These are phyloP conservation scores for Pichia sp. DNA, from an alignment of 1,139 yeast genomes.

Conservation along the genomic window DNA sequence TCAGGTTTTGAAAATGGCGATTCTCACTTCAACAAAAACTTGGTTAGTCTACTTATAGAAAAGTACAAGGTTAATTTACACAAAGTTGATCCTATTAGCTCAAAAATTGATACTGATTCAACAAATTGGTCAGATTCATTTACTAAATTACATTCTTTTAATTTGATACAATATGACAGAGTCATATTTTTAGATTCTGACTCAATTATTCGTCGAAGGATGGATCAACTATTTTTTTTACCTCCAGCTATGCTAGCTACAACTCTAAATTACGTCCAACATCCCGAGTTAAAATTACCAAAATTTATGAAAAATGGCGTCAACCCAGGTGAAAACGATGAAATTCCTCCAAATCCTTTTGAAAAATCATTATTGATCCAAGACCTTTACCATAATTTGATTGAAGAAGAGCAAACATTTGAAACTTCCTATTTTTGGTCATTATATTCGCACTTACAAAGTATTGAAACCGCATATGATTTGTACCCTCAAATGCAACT, in stretches of 20 bases:
- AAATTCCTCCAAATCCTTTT: conserved; percentile 12
- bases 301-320: conserved; percentile 2
- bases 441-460: conserved; percentile 15
- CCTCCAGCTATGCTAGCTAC: conserved; percentile 31
- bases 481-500: conserved; percentile 18
- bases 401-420: conserved; percentile 10
- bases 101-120: conserved; percentile 3
- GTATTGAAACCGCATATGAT: conserved; percentile 13
- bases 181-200: conserved; percentile 40
- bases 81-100: conserved; percentile 1
- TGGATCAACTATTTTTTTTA: conserved; percentile 42
- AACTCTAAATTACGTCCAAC: conserved; percentile 27
- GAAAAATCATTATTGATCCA: conserved; percentile 14
- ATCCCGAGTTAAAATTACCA: neutral
- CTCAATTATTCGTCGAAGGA: conserved; percentile 29
- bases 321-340: neutral
- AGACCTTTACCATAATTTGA: conserved; percentile 14
- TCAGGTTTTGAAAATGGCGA: neutral
- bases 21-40: neutral
- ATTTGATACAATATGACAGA: conserved; percentile 39
- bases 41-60: conserved; percentile 1
- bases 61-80: conserved; percentile 1
- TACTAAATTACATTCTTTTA: conserved; percentile 47
- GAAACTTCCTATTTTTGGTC: conserved; percentile 6
- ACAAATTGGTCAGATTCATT: conserved; percentile 42